Base-by-base conservation (phyloP, 202 grass and related monocot species). In the Zizania palustris region DNA sequence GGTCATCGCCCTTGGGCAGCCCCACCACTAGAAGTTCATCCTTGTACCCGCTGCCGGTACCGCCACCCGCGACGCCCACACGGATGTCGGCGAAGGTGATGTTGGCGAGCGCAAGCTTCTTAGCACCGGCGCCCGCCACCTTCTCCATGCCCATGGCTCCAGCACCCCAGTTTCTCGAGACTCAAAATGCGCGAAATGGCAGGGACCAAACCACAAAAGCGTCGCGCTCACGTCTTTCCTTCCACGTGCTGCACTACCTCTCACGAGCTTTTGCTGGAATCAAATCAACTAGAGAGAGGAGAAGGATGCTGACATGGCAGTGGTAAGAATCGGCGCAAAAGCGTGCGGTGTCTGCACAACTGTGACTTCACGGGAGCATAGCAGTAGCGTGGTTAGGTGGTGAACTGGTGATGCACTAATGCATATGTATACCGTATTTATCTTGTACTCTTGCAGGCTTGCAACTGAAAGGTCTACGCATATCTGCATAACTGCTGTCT, bases 101-200 rank as follows among this genome's bases (percentile, higher is more conserved):
- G 85, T 75, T 83, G 13, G 85, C 80, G 39, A 88, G 62, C 63
- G 80, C 69, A 16, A 88, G 80, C 22, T 75, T 88, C 55, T 22
- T 74, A 13, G 74, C 35, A n/a, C 54, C 67, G 44, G 11, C 73
- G 34, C 7, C 72, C 11, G 11, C 16, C 36, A 22, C 79, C 3
- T 62, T 65, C 18, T 82, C 80, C 44, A 74, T 13, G 69, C 68
- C 74, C 85, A 87, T 87, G 61, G 72, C 63, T 46, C 58, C 46
- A 28, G 28, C 28, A 28, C 28, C 35, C 0, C 6, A 7, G 34
- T n/a, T 60, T 6, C 68, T 3, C 11, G 39, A 4, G 40, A 11
- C 36, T 16, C 3, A 9, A 11, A 69, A 56, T 69, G 48, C 39
- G 62, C n/a, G 11, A 34, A 69, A 74, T 3, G 3, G 61, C 38